Evolutionary conservation across 768 basidiomycete species (phyloP), one percentile per base, ranked within the genome.

Genomic region (Tulasnella sp.): DNA sequence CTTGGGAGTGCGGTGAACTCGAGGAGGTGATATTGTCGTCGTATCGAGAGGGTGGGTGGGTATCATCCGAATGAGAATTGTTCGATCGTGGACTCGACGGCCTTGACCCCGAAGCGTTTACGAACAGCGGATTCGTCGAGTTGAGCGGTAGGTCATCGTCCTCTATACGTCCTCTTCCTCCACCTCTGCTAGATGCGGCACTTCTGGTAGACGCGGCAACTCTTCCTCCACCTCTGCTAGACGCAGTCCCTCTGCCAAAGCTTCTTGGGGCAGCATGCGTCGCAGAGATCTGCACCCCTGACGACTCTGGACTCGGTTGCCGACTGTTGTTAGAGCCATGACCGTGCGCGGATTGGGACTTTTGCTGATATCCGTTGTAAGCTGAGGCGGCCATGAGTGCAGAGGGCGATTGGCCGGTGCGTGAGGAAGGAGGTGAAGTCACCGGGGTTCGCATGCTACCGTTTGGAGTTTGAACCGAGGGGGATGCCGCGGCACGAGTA

Each of bases 121-220:
- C 77, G 70, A 77, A 77, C 69, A 70, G 77, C 13, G 69, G 77
- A 51, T 77, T 77, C 26, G 77, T 70, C 71, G 77, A 77, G 35
- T 39, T 39, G 26, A 77, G 42, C 9, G 67, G 77, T 26, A 73
- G 7, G 40, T 77, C 69, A 32, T 70, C 77, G n/a, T 76, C 75
- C 51, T 61, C 75, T 40, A 67, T 57, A 72, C 75, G 55, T 46
- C 57, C 75, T 76, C 37, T 35, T 76, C 32, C 48, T 16, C n/a
- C 37, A 42, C 71, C 71, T 40, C 44, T 72, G 89, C 29, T 74
- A 79, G 48, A 67, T 55, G 42, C 75, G 51, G n/a, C 57, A n/a
- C n/a, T n/a, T n/a, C n/a, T n/a, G n/a, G n/a, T n/a, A n/a, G n/a
- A n/a, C n/a, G n/a, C n/a, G n/a, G n/a, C n/a, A n/a, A n/a, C 75